Base-by-base conservation (phyloP, 1,139 yeast genomes). In the Trichomonascaceae sp. region DNA sequence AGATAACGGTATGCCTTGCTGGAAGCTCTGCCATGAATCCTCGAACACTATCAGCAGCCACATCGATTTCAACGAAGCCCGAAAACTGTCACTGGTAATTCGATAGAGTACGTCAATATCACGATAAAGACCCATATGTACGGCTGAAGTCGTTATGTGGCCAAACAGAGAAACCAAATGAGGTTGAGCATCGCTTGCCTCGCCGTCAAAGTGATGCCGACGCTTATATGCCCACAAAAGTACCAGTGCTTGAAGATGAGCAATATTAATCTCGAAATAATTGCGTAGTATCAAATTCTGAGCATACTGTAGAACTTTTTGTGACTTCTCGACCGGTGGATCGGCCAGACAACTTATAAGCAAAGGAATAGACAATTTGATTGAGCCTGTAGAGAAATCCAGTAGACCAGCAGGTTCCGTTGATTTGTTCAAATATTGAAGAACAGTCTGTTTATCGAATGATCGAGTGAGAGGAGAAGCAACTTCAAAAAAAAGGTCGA, bases 1-100 rank as follows among this genome's bases (percentile, higher is more conserved):
- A 36, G 17, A 36, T 13, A 36, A 19, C 20, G 49, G 49, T 17
- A 20, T 46, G 38, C 49, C 49, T 8, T 17, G 49, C 41, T 46
- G 49, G 38, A 46, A 46, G 24, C 49, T 46, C 49, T 46, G 49
- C 49, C 49, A 46, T 17, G 27, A 46, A 22, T 46, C 49, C 24
- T 46, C 49, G 15, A 9, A 20, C 2, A 46, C 43, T 32, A 46
- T 17, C 19, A 27, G 24, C 9, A 36, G 41, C 49, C 49, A 46
- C 41, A 46, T 27, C 2, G 20, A n/a, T 32, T 30, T 46, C 18
- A 46, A 30, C 13, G 49, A 46, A 4, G 39, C 49, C 18, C 49
- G 19, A 20, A 46, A 46, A 22, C 49, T 12, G 12, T 27, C 49
- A 46, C 43, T 18, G 24, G 39, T n/a, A 3, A 20, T 17, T 5